Evolutionary conservation across 2,329 filamentous ascomycete species (phyloP).

Genomic region (Pseudogymnoascus sp.): DNA sequence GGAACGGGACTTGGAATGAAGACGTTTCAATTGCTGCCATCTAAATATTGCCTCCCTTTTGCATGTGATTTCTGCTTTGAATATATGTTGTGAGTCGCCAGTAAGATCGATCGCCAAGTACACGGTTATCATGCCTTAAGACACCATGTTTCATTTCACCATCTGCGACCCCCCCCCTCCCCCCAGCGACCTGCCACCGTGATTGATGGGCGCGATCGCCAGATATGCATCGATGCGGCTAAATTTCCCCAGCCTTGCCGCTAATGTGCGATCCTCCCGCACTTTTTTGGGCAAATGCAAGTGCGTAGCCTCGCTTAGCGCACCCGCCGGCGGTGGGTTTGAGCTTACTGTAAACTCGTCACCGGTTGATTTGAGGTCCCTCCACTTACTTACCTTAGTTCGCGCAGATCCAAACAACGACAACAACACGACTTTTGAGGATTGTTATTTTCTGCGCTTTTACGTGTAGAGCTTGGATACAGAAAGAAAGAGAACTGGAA

Average conservation of each 20-base stretch:
- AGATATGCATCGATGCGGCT: background rate
- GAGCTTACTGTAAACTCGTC: background rate
- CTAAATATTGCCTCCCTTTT: background rate
- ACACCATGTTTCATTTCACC: background rate
- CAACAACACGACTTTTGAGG: background rate
- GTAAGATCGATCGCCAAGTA: background rate
- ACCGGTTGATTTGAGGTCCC: background rate
- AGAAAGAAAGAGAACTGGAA: background rate
- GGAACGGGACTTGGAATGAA: background rate
- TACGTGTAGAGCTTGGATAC: background rate
- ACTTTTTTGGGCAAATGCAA: background rate
- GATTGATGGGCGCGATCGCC: background rate
- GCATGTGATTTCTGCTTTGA: background rate
- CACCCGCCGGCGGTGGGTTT: background rate
- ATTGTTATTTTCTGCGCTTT: background rate
- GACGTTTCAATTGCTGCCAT: background rate
- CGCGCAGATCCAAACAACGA: background rate
- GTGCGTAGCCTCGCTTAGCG: background rate
- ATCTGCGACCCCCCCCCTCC: background rate
- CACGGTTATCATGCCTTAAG: background rate
- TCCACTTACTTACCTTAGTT: background rate
- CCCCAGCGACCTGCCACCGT: background rate
- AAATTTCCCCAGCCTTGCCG: background rate
- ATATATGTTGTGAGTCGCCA: background rate
- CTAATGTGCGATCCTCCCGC: background rate